Evolutionary conservation across 768 basidiomycete genomes (phyloP).

Genomic region (Suillus brevipes): DNA sequence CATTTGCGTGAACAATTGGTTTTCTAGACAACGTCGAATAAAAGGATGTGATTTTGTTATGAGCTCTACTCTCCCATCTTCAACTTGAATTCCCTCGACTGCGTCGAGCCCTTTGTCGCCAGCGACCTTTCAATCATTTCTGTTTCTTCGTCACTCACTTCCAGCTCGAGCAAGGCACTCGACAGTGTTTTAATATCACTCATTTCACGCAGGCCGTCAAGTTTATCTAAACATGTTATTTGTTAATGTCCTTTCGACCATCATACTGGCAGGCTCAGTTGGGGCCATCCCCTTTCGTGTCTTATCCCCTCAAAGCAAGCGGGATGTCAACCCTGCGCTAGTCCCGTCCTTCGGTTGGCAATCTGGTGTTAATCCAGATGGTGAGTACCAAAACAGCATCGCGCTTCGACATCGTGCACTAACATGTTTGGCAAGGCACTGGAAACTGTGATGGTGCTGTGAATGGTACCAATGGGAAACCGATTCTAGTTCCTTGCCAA

Average conservation of each 20-base stretch:
- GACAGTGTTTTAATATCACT: background rate
- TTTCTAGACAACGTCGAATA: background rate
- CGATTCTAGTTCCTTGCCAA: constrained; percentile 61
- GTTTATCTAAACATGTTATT: constrained; percentile 19
- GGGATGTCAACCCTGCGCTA: constrained; percentile 52
- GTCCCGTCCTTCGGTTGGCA: constrained; percentile 62
- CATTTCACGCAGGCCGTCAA: background rate
- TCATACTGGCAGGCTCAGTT: constrained; percentile 13
- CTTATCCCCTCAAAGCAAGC: constrained; percentile 20
- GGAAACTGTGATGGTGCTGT: constrained; percentile 72
- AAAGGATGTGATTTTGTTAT: background rate
- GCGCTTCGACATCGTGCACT: background rate
- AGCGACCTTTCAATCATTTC: constrained; percentile 1
- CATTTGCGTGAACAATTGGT: constrained; percentile 1
- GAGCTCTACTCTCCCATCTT: background rate
- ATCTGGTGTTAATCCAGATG: constrained; percentile 61
- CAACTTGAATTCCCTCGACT: constrained; percentile 2
- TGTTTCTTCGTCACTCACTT: background rate
- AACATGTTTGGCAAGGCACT: constrained; percentile 39
- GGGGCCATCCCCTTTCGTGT: constrained; percentile 20
- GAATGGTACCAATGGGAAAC: constrained; percentile 52
- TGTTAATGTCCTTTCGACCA: constrained; percentile 6
- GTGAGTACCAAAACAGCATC: constrained; percentile 32
- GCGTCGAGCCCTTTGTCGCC: constrained; percentile 9
- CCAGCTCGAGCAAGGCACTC: constrained; percentile 5